Base-by-base conservation (phyloP, 805 yeast species). In the Saccharomycopsis sp. region DNA sequence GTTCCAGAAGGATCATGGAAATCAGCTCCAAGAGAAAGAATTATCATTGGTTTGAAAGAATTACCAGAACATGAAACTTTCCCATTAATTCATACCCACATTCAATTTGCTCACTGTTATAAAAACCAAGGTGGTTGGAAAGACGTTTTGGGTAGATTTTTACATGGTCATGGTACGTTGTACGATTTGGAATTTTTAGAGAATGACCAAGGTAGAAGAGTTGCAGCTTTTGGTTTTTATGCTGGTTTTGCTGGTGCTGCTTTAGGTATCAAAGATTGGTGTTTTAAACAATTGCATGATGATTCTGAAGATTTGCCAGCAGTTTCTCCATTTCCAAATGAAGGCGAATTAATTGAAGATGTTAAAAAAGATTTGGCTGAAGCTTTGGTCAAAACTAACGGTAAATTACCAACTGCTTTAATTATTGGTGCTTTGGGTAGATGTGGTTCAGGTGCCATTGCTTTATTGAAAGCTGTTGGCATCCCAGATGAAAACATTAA, bases 231-330 rank as follows among this genome's bases (percentile, higher is more conserved):
- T 62, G 99, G 99, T n/a, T 93, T 77, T 72, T 90, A 90, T 64
- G 98, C 99, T 37, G 99, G 99, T n/a, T 93, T 93, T 63, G 98
- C 97, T 4, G 99, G 99, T 59, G 98, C 99, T 28, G 99, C 98
- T 27, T 67, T 93, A 45, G 98, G 98, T 58, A 72, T 90, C 41
- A 77, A 77, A 63, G 95, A 88, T 65, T 93, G 97, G 96, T 84
- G 95, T 41, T 82, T 84, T 68, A 90, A 90, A 65, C 90, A 85
- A 64, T 65, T 79, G 31, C 81, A 85, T 62, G 86, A 79, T 57
- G 60, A 56, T 38, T 59, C 68, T 44, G 77, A 79, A 61, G 79
- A 86, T 53, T 71, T 93, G 55, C 85, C 85, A 32, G 86, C 87
- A 43, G 85, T 89, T 35, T 59, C 77, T 26, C 94, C 97, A 36